Conservation (phyloP, 176 grass and related monocot species). For the Alloteropsis semialata region DNA sequence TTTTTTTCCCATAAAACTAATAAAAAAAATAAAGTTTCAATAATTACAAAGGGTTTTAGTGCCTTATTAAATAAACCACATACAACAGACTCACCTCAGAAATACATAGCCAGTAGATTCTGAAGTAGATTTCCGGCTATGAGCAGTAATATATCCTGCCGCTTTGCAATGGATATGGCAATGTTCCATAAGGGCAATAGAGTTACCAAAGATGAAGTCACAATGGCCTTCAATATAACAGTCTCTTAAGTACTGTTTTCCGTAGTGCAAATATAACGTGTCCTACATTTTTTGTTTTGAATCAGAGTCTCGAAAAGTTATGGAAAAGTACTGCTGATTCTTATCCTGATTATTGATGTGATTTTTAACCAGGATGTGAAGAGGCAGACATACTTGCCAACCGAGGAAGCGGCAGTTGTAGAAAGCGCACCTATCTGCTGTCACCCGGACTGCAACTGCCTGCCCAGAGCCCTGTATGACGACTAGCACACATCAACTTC, state of each 20-base stretch:
- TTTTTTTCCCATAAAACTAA: neutral
- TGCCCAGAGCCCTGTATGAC: constrained; percentile 83
- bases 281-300: constrained; percentile 46
- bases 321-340: neutral
- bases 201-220: constrained; percentile 97
- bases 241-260: constrained; percentile 93
- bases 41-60: neutral
- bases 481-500: constrained; percentile 19
- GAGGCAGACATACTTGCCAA: constrained; percentile 63
- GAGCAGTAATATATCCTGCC: constrained; percentile 85
- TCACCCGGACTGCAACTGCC: constrained; percentile 80
- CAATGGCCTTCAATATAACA: constrained; percentile 96
- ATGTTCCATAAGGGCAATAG: constrained; percentile 86
- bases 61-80: neutral
- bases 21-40: neutral
- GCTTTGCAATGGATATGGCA: constrained; percentile 97
- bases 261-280: constrained; percentile 92
- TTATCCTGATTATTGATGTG: neutral
- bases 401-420: constrained; percentile 94
- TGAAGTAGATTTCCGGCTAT: constrained; percentile 90
- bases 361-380: constrained; percentile 10
- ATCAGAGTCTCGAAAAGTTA: constrained; percentile 14
- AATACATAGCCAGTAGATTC: constrained; percentile 96
- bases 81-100: constrained; percentile 51
- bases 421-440: constrained; percentile 90